These are phyloP conservation scores for Trifolium repens DNA, from an alignment of 306 rosid species.

Conservation along the genomic window DNA sequence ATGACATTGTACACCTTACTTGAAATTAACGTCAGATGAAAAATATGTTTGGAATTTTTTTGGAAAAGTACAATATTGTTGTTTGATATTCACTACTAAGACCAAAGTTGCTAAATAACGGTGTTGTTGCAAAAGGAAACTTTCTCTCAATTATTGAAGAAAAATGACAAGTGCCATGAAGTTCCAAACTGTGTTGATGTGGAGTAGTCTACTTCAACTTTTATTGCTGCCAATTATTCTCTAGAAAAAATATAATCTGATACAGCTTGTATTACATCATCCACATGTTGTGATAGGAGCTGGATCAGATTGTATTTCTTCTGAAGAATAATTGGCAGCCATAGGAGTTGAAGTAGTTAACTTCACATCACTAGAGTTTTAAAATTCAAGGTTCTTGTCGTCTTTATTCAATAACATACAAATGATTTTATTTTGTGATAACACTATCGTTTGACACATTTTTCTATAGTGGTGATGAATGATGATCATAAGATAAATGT, in stretches of 20 bases:
- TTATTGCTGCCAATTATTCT: constrained; percentile 51
- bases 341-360: constrained; percentile 54
- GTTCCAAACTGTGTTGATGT: constrained; percentile 55
- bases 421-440: constrained; percentile 41
- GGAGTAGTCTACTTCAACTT: constrained; percentile 57
- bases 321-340: constrained; percentile 55
- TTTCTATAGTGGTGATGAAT: constrained; percentile 17
- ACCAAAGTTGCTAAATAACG: constrained; percentile 39
- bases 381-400: constrained; percentile 66
- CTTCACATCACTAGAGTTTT: constrained; percentile 57
- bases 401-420: constrained; percentile 85
- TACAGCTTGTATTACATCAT: constrained; percentile 43
- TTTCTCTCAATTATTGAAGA: constrained; percentile 51
- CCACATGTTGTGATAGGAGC: constrained; percentile 50
- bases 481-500: constrained; percentile 38
- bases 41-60: constrained; percentile 44
- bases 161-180: constrained; percentile 70
- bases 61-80: constrained; percentile 35
- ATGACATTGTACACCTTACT: constrained; percentile 39
- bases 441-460: constrained; percentile 40
- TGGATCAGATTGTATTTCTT: constrained; percentile 53
- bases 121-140: constrained; percentile 41
- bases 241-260: constrained; percentile 58
- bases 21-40: constrained; percentile 44
- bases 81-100: constrained; percentile 23